Conservation (phyloP, 495 filamentous ascomycete genomes). For the Ramalina intermedia region DNA sequence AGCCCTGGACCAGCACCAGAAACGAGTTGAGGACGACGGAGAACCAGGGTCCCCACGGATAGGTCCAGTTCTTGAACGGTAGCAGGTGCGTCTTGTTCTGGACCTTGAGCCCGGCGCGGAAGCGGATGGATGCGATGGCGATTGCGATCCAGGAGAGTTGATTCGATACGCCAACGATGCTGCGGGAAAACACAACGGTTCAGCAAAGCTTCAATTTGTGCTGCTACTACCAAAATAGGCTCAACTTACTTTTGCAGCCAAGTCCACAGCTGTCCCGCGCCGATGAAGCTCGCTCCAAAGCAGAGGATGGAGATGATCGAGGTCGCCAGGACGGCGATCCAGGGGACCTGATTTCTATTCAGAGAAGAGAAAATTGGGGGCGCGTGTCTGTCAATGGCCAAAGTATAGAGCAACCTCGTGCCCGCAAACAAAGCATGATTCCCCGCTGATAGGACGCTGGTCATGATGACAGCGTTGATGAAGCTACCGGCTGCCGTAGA, state of each 20-base stretch:
- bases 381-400: constrained; percentile 33
- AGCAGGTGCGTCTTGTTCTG: constrained; percentile 43
- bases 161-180: constrained; percentile 47
- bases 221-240: too few species aligned
- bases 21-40: constrained; percentile 36
- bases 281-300: constrained; percentile 47
- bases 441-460: constrained; percentile 36
- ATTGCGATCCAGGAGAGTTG: constrained; percentile 49
- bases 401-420: constrained; percentile 34
- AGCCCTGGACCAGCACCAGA: constrained; percentile 46
- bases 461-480: constrained; percentile 44
- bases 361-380: constrained; percentile 32
- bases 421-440: constrained; percentile 43
- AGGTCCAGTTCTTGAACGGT: constrained; percentile 48
- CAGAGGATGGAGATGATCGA: constrained; percentile 40
- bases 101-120: constrained; percentile 36
- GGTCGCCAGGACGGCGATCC: constrained; percentile 43
- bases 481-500: constrained; percentile 35
- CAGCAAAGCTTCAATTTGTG: neutral
- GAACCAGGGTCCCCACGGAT: constrained; percentile 40
- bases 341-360: constrained; percentile 43
- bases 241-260: constrained; percentile 39
- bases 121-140: constrained; percentile 42
- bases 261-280: constrained; percentile 41
- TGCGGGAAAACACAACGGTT: constrained; percentile 11